Evolutionary conservation across 2,329 filamentous ascomycete species (phyloP).

Genomic region (Phaeoacremonium minimum): DNA sequence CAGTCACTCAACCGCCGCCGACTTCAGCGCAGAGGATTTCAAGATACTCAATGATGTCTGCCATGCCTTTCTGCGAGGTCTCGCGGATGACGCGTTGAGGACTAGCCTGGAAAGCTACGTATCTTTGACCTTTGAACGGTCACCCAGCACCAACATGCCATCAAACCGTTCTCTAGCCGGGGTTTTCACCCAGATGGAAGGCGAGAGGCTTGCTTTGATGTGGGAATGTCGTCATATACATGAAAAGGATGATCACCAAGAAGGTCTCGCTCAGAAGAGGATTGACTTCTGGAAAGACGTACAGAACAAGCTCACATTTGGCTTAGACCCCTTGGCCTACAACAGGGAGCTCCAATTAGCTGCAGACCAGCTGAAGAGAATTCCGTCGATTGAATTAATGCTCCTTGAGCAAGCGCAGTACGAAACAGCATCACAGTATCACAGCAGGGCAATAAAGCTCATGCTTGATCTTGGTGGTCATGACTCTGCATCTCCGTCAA

Average conservation of each 20-base stretch:
- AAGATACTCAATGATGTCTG: conserved; percentile 46
- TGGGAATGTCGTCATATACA: conserved; percentile 33
- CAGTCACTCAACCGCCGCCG: conserved; percentile 37
- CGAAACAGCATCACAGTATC: conserved; percentile 48
- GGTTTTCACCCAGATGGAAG: conserved; percentile 50
- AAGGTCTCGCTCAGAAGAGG: conserved; percentile 27
- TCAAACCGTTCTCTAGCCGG: conserved; percentile 45
- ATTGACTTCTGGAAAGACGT: conserved; percentile 42
- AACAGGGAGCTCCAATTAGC: conserved; percentile 47
- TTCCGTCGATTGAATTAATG: conserved; percentile 48
- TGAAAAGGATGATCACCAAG: conserved; percentile 27
- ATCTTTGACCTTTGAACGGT: conserved; percentile 37
- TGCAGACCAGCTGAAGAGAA: conserved; percentile 43
- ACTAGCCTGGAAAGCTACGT: conserved; percentile 37
- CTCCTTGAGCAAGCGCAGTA: conserved; percentile 48
- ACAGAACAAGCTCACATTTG: conserved; percentile 32
- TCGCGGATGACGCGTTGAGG: conserved; percentile 41
- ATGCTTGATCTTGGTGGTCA: conserved; percentile 25
- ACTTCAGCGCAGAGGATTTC: conserved; percentile 39
- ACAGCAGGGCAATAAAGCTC: conserved; percentile 36
- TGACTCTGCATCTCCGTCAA: conserved; percentile 13
- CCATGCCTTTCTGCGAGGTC: conserved; percentile 49
- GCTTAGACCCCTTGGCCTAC: conserved; percentile 42
- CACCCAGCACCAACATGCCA: conserved; percentile 15
- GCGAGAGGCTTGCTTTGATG: conserved; percentile 45